Evolutionary conservation across 805 yeast genomes (phyloP).

Genomic region (Hanseniaspora taiwanica): DNA sequence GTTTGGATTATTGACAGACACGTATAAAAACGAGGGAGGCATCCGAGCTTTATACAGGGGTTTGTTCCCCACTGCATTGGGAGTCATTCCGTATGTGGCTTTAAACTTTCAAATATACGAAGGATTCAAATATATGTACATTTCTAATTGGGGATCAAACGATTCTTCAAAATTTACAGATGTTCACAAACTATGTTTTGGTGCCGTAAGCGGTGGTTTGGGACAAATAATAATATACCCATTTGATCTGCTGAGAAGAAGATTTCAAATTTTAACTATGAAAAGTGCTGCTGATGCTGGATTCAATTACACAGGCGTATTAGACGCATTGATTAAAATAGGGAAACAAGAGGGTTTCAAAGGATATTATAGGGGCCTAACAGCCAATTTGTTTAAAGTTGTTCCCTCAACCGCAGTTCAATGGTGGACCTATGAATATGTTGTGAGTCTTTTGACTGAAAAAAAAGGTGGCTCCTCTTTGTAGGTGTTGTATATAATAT

Average conservation of each 20-base stretch:
- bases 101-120: constrained; percentile 87
- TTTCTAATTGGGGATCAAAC: constrained; percentile 15
- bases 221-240: constrained; percentile 91
- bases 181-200: constrained; percentile 51
- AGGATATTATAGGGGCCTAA: constrained; percentile 62
- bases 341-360: constrained; percentile 57
- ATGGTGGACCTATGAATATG: constrained; percentile 74
- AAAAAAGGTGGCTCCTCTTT: too few relatives aligned
- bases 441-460: constrained; percentile 25
- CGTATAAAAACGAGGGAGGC: constrained; percentile 75
- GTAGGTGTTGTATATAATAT: too few relatives aligned
- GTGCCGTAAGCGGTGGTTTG: constrained; percentile 78
- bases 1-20: constrained; percentile 37
- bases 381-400: constrained; percentile 77
- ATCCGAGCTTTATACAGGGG: constrained; percentile 69
- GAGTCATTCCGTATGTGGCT: constrained; percentile 95
- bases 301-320: constrained; percentile 63
- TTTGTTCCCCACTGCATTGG: constrained; percentile 76
- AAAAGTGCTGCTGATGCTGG: constrained; percentile 55
- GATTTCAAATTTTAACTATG: constrained; percentile 87
- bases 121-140: constrained; percentile 43
- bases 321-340: constrained; percentile 61
- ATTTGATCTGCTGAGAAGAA: constrained; percentile 71
- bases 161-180: constrained; percentile 23
- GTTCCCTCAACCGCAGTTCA: constrained; percentile 94